Evolutionary conservation across 495 filamentous ascomycete genomes (phyloP), one percentile per base, ranked within the genome.

Genomic region (Cenococcum geophilum): DNA sequence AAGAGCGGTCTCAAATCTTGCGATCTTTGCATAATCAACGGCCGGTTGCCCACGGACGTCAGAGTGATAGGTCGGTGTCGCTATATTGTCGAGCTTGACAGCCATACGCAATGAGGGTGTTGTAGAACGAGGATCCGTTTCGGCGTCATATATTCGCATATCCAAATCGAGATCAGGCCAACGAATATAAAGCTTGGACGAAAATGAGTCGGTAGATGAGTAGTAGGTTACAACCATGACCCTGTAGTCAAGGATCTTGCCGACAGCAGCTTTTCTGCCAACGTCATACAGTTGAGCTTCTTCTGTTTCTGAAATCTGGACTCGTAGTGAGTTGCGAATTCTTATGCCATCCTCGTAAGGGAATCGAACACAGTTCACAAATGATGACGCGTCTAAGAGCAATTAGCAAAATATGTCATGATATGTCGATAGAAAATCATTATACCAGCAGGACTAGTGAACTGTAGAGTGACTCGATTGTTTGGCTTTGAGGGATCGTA

Each of bases 111-210:
- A 58, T 16, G 42, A 23, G 18, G 47, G 60, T 10, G 12, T n/a
- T 16, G 27, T 40, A 21, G 58, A 16, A 0, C 27, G 50, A 50
- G 10, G 58, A 27, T 42, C 40, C 1, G n/a, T 43, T 5, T 42
- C 27, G 22, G 51, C n/a, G 40, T 51, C 42, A 20, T 40, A 36
- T n/a, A 57, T 51, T 5, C 27, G 43, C n/a, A 63, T 57, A 8
- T 63, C 32, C 2, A 63, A 21, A 16, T 63, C 60, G 1, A 63
- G n/a, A 4, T 63, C 43, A 16, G 54, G 47, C 54, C 55, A 63
- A 8, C 35, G 43, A 45, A 63, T 54, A 43, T 57, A 63, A 14
- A 63, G 48, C 32, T 63, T 63, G 18, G 60, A 63, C 1, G 45
- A 58, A 23, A n/a, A 1, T 1, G 42, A 36, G 20, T 16, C 32